These are phyloP conservation scores for Trichoderma asperelloides DNA, from an alignment of 495 filamentous ascomycete species.

Conservation along the genomic window DNA sequence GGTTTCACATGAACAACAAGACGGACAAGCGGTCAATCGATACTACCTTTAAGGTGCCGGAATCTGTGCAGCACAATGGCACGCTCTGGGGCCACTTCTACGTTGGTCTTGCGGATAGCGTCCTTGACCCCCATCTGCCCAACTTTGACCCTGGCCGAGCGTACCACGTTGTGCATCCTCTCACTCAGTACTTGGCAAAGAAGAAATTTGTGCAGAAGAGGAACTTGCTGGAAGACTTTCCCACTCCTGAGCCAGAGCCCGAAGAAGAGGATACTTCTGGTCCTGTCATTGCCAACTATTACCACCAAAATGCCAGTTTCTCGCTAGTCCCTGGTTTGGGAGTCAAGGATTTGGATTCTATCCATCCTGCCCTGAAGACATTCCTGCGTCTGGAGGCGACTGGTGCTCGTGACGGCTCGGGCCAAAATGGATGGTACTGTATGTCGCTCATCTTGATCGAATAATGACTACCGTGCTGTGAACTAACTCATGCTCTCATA, in stretches of 20 bases:
- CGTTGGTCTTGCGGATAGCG: constrained; percentile 61
- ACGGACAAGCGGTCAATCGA: constrained; percentile 70
- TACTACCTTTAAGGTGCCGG: constrained; percentile 68
- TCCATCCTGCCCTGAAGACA: constrained; percentile 67
- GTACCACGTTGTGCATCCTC: constrained; percentile 71
- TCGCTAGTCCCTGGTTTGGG: constrained; percentile 79
- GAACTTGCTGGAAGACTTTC: constrained; percentile 61
- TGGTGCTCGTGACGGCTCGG: constrained; percentile 65
- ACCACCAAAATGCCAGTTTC: constrained; percentile 90
- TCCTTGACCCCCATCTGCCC: constrained; percentile 62
- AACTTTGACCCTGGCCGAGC: constrained; percentile 66
- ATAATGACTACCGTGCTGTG: background rate
- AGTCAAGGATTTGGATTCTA: constrained; percentile 49
- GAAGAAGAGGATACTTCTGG: constrained; percentile 45
- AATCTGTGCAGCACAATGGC: constrained; percentile 78
- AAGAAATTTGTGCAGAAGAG: constrained; percentile 90
- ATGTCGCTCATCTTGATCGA: constrained; percentile 10
- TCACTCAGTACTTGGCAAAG: constrained; percentile 84
- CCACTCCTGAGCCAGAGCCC: constrained; percentile 34
- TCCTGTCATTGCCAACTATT: constrained; percentile 72
- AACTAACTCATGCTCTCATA: background rate
- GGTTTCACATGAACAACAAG: constrained; percentile 72
- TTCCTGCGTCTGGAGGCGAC: constrained; percentile 68
- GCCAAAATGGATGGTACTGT: constrained; percentile 95
- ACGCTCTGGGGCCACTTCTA: constrained; percentile 94